Evolutionary conservation across 2,329 filamentous ascomycete species (phyloP).

Genomic region (Colletotrichum lindemuthianum): DNA sequence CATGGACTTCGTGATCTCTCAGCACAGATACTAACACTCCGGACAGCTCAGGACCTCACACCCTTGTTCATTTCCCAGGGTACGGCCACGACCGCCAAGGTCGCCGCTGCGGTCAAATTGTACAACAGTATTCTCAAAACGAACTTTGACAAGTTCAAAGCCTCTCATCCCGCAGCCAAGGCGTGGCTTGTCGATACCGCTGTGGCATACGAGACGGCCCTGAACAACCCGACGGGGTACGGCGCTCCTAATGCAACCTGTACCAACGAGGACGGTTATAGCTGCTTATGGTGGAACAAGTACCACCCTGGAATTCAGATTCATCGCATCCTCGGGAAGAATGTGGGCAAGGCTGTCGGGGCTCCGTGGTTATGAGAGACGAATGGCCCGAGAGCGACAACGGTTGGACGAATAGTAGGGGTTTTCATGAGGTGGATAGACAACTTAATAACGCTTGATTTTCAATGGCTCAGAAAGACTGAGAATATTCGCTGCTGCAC

Average conservation of each 20-base stretch:
- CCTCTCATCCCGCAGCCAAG: slow-evolving; percentile 51
- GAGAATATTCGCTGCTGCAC: no score
- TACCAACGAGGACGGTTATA: slow-evolving; percentile 3
- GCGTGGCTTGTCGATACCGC: slow-evolving; percentile 64
- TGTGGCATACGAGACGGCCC: slow-evolving; percentile 58
- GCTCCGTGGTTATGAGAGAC: background rate
- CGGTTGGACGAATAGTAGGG: no score
- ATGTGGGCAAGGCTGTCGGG: slow-evolving; percentile 1
- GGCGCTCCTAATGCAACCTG: slow-evolving; percentile 14
- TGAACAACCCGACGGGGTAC: slow-evolving; percentile 60
- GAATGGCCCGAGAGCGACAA: no score
- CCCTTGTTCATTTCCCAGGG: slow-evolving; percentile 67
- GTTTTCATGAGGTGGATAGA: no score
- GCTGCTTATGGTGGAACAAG: slow-evolving; percentile 19
- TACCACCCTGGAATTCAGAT: slow-evolving; percentile 18
- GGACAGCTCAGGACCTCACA: slow-evolving; percentile 45
- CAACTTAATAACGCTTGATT: no score
- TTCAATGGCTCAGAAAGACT: no score
- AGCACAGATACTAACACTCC: background rate
- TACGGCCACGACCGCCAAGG: slow-evolving; percentile 51
- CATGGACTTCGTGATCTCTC: no score
- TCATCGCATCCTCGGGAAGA: slow-evolving; percentile 7
- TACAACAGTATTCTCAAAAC: slow-evolving; percentile 57
- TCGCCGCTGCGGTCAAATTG: slow-evolving; percentile 42
- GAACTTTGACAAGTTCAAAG: slow-evolving; percentile 43